These are phyloP conservation scores for Glycine latifolia DNA, from an alignment of 306 rosid species.

Conservation along the genomic window DNA sequence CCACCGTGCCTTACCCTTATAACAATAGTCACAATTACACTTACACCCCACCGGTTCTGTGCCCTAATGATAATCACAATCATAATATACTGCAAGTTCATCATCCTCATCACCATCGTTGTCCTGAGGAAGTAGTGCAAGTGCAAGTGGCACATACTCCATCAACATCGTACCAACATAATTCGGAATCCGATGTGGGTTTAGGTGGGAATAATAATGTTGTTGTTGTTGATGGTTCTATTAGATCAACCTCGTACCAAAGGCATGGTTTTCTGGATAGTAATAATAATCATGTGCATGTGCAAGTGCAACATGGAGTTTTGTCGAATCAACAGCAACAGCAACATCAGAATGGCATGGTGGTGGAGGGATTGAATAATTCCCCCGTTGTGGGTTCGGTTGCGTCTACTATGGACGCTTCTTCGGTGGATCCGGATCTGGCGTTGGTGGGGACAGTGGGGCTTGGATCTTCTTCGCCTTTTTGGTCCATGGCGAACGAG, in stretches of 20 bases:
- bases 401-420: constrained; percentile 41
- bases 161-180: constrained; percentile 30
- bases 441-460: constrained; percentile 41
- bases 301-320: constrained; percentile 9
- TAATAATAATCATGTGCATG: neutral
- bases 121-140: constrained; percentile 4
- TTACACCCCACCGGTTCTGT: constrained; percentile 21
- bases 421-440: constrained; percentile 52
- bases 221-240: neutral
- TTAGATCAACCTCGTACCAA: constrained; percentile 45
- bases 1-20: constrained; percentile 35
- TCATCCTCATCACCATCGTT: neutral
- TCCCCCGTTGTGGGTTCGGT: constrained; percentile 46
- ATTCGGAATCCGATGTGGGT: constrained; percentile 10
- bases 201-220: neutral
- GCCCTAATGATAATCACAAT: constrained; percentile 22
- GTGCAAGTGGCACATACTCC: neutral
- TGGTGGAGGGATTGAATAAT: constrained; percentile 36
- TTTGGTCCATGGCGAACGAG: constrained; percentile 69
- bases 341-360: constrained; percentile 27
- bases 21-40: neutral
- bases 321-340: neutral
- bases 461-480: constrained; percentile 66
- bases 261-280: constrained; percentile 34
- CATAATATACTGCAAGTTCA: constrained; percentile 42